Evolutionary conservation across 805 yeast species (phyloP).

Genomic region (Starmerella bombi): DNA sequence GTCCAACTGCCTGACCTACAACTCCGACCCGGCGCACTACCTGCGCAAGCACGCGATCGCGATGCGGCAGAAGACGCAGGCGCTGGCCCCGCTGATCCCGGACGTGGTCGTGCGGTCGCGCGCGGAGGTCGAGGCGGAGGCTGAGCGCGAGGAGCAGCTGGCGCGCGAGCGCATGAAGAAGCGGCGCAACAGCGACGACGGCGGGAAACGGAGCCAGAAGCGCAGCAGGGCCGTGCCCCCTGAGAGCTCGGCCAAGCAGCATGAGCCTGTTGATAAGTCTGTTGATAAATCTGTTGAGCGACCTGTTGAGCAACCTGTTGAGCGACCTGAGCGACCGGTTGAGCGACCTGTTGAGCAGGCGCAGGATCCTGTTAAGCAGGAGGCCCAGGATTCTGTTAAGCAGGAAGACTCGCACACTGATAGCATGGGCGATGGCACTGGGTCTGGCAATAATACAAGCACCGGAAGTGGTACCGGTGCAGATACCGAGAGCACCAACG

Average conservation of each 20-base stretch:
- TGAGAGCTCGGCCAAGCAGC: slow-evolving; percentile 1
- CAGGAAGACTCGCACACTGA: background rate
- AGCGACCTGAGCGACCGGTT: background rate
- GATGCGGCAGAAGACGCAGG: slow-evolving; percentile 79
- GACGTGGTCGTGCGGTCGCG: slow-evolving; percentile 60
- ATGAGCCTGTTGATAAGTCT: too few relatives aligned
- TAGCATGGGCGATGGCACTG: background rate
- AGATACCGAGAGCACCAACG: slow-evolving; percentile 1
- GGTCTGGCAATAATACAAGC: background rate
- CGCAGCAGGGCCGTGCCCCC: slow-evolving; percentile 6
- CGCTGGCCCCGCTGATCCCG: slow-evolving; percentile 73
- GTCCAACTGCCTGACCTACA: slow-evolving; percentile 85
- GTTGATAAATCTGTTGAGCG: background rate
- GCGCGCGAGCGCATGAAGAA: background rate
- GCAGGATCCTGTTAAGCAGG: background rate
- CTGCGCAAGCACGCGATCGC: slow-evolving; percentile 85
- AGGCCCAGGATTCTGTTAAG: background rate
- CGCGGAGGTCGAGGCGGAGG: slow-evolving; percentile 32
- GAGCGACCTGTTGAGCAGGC: background rate
- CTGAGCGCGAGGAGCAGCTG: slow-evolving; percentile 20
- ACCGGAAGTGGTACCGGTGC: background rate
- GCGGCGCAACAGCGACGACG: background rate
- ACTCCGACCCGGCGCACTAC: slow-evolving; percentile 89
- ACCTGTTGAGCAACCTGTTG: background rate
- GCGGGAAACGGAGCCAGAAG: slow-evolving; percentile 13